Evolutionary conservation across 768 basidiomycete genomes (phyloP), one percentile per base, ranked within the genome.

Genomic region (Kwoniella sp.): DNA sequence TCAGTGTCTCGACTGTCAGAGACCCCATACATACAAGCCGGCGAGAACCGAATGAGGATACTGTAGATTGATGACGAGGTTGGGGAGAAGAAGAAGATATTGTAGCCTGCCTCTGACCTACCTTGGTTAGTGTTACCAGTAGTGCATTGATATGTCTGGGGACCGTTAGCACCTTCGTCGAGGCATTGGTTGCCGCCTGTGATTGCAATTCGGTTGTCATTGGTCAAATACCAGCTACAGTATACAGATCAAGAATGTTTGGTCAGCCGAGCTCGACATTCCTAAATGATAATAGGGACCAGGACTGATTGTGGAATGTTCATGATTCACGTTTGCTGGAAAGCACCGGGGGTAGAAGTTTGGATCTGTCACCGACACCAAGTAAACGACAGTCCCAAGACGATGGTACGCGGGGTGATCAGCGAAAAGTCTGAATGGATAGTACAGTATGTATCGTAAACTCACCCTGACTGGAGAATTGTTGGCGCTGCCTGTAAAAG

Each of bases 101-200:
- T n/a, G n/a, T n/a, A n/a, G n/a, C n/a, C n/a, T n/a, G n/a, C n/a
- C n/a, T n/a, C n/a, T n/a, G n/a, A n/a, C n/a, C n/a, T n/a, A 72
- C 71, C 55, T 50, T 80, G 79, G 54, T 80, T 78, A 64, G 69
- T 76, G 68, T 75, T 78, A 22, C 65, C 60, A 17, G 71, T 67
- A 2, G 72, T 73, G 55, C 79, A 79, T 58, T 77, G 72, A 60
- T 73, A 77, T 0, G 75, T 77, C 65, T 78, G 77, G 10, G 65
- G 56, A 17, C 68, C 40, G 40, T 44, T 44, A 29, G 65, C 60
- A 36, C 71, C 70, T 49, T 72, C 56, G 63, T 74, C 72, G 21
- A 76, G 65, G 57, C 78, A 80, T 55, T 74, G 72, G 49, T 68
- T 70, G n/a, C 78, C 78, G 48, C 76, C 76, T 12, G 73, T 74